Evolutionary conservation across 2,329 filamentous ascomycete species (phyloP).

Genomic region (Ophiostoma populinum): DNA sequence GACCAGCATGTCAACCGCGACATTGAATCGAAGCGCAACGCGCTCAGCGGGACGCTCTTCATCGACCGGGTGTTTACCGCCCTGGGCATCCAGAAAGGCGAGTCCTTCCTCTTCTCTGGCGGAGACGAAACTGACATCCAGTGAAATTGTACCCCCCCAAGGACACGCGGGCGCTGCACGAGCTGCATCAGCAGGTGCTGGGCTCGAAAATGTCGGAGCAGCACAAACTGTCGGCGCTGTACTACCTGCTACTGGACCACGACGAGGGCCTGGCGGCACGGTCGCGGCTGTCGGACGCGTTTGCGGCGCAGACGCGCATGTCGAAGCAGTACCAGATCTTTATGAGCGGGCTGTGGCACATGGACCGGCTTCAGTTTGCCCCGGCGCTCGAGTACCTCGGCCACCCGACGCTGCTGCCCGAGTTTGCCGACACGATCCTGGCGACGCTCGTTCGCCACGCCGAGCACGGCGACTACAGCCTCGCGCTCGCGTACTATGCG

Average conservation of each 20-base stretch:
- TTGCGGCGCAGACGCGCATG: slow-evolving; percentile 45
- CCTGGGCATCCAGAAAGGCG: slow-evolving; percentile 53
- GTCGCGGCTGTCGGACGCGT: slow-evolving; percentile 33
- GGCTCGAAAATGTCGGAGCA: slow-evolving; percentile 46
- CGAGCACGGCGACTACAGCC: slow-evolving; percentile 38
- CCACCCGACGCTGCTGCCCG: slow-evolving; percentile 61
- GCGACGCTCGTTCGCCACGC: slow-evolving; percentile 46
- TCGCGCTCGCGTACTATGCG: slow-evolving; percentile 65
- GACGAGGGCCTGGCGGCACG: slow-evolving; percentile 32
- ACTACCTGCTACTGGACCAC: slow-evolving; percentile 68
- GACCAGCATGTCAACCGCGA: slow-evolving; percentile 41
- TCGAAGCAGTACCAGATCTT: slow-evolving; percentile 60
- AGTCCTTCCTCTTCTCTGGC: neutral
- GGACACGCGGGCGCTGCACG: slow-evolving; percentile 46
- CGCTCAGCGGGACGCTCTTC: slow-evolving; percentile 54
- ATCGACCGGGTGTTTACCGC: slow-evolving; percentile 61
- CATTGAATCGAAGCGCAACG: slow-evolving; percentile 49
- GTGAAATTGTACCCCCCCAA: slow-evolving; percentile 56
- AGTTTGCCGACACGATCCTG: slow-evolving; percentile 72
- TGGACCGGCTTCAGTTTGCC: slow-evolving; percentile 58
- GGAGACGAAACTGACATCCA: neutral
- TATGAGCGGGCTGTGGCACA: slow-evolving; percentile 65
- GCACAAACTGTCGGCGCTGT: slow-evolving; percentile 68
- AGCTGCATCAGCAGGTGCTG: slow-evolving; percentile 54
- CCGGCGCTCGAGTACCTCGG: slow-evolving; percentile 58